phyloP scores from a whole-genome alignment of 2,329 filamentous ascomycete genomes.

The Aureobasidium sp. region DNA sequence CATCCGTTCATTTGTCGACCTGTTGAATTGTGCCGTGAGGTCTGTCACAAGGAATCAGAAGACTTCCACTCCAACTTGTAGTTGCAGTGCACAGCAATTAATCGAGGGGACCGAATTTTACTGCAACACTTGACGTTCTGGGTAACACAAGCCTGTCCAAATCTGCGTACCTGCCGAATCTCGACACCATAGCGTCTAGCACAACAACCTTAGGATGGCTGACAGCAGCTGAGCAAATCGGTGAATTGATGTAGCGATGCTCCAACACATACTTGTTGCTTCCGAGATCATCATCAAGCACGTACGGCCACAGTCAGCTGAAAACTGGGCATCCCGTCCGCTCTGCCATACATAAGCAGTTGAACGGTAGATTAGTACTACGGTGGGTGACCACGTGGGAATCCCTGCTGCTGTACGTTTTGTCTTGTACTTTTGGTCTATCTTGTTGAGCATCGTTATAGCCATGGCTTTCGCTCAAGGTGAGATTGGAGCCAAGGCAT shows the following conservation, averaged over 20 bases:
- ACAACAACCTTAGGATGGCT: too few relatives aligned
- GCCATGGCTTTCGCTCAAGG: too few relatives aligned
- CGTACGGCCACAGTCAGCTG: slow-evolving; percentile 9
- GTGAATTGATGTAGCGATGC: neutral
- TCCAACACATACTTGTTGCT: neutral
- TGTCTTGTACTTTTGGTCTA: neutral
- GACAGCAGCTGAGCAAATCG: too few relatives aligned
- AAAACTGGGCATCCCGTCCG: slow-evolving; percentile 9
- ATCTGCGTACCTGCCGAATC: too few relatives aligned
- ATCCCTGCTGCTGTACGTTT: slow-evolving; percentile 7
- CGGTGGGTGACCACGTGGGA: slow-evolving; percentile 4
- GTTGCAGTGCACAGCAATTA: too few relatives aligned
- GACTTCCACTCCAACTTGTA: neutral
- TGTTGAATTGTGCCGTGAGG: neutral
- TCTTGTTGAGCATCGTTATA: too few relatives aligned
- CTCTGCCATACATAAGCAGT: slow-evolving; percentile 11
- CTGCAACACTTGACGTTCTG: too few relatives aligned
- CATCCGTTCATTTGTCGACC: neutral
- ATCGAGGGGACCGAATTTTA: too few relatives aligned
- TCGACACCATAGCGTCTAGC: too few relatives aligned
- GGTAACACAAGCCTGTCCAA: too few relatives aligned
- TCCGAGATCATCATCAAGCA: neutral
- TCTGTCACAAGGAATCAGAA: neutral
- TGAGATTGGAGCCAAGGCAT: too few relatives aligned
- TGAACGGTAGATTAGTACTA: slow-evolving; percentile 7